phyloP scores from a whole-genome alignment of 208 protist species.

The Vickermania ingenoplastis region DNA sequence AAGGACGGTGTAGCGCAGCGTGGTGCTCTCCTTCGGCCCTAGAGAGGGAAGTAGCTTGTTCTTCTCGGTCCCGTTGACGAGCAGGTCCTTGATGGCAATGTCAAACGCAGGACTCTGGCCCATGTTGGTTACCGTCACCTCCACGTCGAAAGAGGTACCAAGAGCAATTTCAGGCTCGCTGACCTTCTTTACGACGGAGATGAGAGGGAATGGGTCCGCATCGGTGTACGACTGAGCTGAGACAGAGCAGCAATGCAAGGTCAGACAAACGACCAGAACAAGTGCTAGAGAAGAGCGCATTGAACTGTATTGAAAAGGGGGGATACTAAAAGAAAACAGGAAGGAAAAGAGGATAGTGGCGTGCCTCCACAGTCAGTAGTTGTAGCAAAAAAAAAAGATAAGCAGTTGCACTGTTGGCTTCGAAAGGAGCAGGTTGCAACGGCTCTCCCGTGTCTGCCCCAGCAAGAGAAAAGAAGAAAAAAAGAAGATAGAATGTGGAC shows the following conservation, averaged over 20 bases:
- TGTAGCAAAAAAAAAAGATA: too few species aligned
- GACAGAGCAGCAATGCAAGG: not conserved
- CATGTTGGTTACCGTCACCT: conserved; percentile 65
- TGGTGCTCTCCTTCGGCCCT: conserved; percentile 41
- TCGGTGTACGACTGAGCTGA: not conserved
- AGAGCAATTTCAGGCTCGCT: conserved; percentile 67
- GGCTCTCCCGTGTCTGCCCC: too few species aligned
- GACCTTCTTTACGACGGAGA: conserved; percentile 72
- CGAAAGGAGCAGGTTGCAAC: too few species aligned
- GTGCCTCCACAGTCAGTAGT: too few species aligned
- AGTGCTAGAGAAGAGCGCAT: not conserved
- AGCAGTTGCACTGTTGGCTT: too few species aligned
- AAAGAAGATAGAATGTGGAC: too few species aligned
- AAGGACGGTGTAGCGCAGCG: conserved; percentile 67
- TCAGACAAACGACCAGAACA: not conserved
- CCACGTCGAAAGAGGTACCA: conserved; percentile 60
- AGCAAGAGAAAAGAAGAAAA: too few species aligned
- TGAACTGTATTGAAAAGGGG: conserved; percentile 3
- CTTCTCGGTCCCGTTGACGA: conserved; percentile 41
- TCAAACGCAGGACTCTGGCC: conserved; percentile 73
- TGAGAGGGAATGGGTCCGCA: conserved; percentile 32
- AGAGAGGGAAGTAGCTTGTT: conserved; percentile 40
- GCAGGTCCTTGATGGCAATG: conserved; percentile 47
- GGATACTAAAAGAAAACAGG: not conserved
- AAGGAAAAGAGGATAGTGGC: too few species aligned